phyloP scores from a whole-genome alignment of 1,284 basidiomycete genomes.

The Leccinum pachyderme region DNA sequence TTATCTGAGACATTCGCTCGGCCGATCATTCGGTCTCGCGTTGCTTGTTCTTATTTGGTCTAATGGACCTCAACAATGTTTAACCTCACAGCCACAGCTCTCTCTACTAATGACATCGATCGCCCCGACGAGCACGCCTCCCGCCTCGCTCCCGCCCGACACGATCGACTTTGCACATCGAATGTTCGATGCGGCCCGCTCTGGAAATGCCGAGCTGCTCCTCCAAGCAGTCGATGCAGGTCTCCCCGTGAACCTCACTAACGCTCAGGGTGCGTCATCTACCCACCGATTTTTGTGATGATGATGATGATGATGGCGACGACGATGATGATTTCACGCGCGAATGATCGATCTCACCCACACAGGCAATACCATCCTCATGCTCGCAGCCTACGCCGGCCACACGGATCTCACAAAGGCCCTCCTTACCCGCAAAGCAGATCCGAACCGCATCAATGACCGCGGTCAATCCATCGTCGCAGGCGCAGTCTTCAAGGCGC shows the following conservation, averaged over 20 bases:
- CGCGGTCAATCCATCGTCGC: conserved; percentile 78
- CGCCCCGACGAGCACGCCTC: not conserved
- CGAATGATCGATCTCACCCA: not conserved
- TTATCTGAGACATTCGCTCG: no score
- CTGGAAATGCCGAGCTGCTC: conserved; percentile 53
- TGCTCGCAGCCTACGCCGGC: conserved; percentile 82
- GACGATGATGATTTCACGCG: not conserved
- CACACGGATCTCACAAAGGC: conserved; percentile 55
- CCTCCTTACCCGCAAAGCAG: conserved; percentile 58
- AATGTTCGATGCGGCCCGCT: conserved; percentile 76
- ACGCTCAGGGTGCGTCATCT: conserved; percentile 54
- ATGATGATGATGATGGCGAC: not conserved
- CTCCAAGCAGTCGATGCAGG: conserved; percentile 67
- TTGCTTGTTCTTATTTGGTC: no score
- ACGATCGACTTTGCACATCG: conserved; percentile 70
- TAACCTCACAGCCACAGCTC: not conserved
- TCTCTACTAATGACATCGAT: not conserved
- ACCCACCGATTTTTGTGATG: not conserved
- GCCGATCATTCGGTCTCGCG: no score
- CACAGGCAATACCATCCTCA: conserved; percentile 74
- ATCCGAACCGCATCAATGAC: conserved; percentile 74
- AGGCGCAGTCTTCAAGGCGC: conserved; percentile 78
- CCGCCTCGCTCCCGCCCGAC: conserved; percentile 34
- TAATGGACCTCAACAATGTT: no score
- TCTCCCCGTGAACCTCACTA: conserved; percentile 76